Evolutionary conservation across 2,329 filamentous ascomycete species (phyloP).

Genomic region (Curvularia sp.): DNA sequence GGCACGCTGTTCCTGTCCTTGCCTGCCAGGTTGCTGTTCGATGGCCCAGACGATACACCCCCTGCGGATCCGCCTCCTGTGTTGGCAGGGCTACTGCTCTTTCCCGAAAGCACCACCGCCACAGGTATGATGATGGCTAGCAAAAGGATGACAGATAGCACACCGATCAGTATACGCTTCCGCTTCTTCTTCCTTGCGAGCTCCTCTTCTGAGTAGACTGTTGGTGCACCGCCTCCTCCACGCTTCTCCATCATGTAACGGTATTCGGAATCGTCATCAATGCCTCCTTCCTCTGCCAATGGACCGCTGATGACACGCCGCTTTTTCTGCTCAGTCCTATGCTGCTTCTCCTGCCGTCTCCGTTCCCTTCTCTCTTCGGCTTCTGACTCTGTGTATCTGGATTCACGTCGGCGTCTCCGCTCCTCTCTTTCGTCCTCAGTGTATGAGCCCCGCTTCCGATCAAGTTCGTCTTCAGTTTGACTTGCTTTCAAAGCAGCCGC

Average conservation of each 20-base stretch:
- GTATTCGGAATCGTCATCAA: constrained; percentile 53
- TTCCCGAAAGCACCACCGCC: constrained; percentile 55
- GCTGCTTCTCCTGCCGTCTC: constrained; percentile 51
- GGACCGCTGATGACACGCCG: constrained; percentile 57
- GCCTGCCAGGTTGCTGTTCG: constrained; percentile 55
- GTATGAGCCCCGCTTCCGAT: constrained; percentile 35
- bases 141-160: constrained; percentile 48
- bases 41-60: constrained; percentile 38
- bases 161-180: constrained; percentile 61
- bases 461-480: constrained; percentile 34
- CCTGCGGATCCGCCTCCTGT: constrained; percentile 29
- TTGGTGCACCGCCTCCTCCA: constrained; percentile 52
- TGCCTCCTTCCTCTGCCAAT: constrained; percentile 54
- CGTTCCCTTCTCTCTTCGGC: constrained; percentile 48
- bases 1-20: constrained; percentile 55
- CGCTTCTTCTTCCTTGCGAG: constrained; percentile 50
- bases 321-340: constrained; percentile 43
- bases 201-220: constrained; percentile 50
- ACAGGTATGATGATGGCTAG: constrained; percentile 58
- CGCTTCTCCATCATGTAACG: constrained; percentile 51
- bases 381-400: constrained; percentile 50
- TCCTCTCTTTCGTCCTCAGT: constrained; percentile 43
- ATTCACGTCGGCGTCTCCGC: constrained; percentile 36
- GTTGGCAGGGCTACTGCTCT: constrained; percentile 45
- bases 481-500: constrained; percentile 26